Conservation (phyloP, 23 red algal genomes). For the Gracilaria gracilis region DNA sequence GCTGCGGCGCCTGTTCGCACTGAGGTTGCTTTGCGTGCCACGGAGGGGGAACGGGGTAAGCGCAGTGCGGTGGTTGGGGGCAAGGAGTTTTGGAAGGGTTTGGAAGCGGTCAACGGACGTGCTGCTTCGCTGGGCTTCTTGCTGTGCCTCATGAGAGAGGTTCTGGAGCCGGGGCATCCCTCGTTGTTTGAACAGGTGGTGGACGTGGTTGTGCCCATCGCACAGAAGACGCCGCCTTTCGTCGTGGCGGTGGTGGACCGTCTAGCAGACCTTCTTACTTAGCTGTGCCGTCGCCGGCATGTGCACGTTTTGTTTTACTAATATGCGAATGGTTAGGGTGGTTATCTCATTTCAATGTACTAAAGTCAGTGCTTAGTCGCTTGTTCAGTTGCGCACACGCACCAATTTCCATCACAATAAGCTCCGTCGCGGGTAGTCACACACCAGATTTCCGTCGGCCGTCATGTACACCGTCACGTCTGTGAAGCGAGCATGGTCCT, state of each 20-base stretch:
- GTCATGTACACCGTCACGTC: constrained; percentile 17
- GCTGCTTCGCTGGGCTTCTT: constrained; percentile 64
- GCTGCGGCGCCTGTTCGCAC: too few species aligned
- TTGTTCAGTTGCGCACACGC: not conserved
- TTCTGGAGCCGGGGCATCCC: constrained; percentile 61
- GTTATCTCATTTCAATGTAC: not conserved
- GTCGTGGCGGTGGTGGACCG: constrained; percentile 60
- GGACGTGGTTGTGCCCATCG: constrained; percentile 68
- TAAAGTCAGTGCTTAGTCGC: not conserved
- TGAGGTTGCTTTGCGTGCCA: not conserved
- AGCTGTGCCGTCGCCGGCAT: too few species aligned
- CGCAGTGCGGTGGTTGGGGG: not conserved
- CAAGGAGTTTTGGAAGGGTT: constrained; percentile 27
- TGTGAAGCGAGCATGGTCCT: not conserved
- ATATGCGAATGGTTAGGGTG: not conserved
- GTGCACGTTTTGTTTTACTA: too few species aligned
- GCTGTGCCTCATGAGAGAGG: constrained; percentile 52
- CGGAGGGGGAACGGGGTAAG: not conserved
- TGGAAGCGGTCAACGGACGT: constrained; percentile 52
- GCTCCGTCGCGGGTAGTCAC: not conserved
- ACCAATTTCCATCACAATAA: not conserved
- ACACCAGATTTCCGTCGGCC: not conserved
- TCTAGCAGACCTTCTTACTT: constrained; percentile 55
- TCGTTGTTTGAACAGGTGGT: constrained; percentile 62
- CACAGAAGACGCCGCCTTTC: constrained; percentile 63